Evolutionary conservation across 83 land plant species (phyloP).

Genomic region (Diphasiastrum complanatum): DNA sequence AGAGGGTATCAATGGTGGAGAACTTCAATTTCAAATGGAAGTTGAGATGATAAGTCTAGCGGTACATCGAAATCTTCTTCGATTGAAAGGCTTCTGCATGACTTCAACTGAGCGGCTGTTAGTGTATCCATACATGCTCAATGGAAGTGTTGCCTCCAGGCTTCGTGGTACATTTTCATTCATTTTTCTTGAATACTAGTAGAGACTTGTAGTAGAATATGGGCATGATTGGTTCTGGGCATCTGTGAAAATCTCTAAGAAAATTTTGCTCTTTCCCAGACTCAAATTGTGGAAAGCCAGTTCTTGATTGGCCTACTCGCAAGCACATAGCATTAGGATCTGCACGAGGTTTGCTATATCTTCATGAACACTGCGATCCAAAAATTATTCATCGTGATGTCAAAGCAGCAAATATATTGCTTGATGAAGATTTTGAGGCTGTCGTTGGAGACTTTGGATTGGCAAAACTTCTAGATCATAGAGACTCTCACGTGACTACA

Average conservation of each 20-base stretch:
- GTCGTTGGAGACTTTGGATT: slow-evolving; percentile 16
- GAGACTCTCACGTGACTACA: slow-evolving; percentile 14
- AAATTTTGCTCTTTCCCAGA: not conserved
- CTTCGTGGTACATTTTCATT: slow-evolving; percentile 7
- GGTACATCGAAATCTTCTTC: slow-evolving; percentile 14
- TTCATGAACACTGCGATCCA: slow-evolving; percentile 5
- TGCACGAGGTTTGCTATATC: not conserved
- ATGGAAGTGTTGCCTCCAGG: slow-evolving; percentile 11
- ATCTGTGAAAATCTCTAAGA: not conserved
- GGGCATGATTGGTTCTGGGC: not conserved
- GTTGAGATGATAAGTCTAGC: slow-evolving; percentile 18
- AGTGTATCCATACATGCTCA: slow-evolving; percentile 13
- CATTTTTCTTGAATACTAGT: not conserved
- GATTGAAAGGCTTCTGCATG: slow-evolving; percentile 18
- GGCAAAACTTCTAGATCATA: slow-evolving; percentile 14
- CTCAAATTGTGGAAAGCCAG: slow-evolving; percentile 6
- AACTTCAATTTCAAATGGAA: slow-evolving; percentile 12
- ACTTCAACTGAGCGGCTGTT: no score
- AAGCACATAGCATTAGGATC: not conserved
- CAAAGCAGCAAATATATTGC: no score
- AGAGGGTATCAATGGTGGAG: slow-evolving; percentile 11
- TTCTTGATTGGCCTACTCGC: no score
- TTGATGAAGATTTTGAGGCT: no score
- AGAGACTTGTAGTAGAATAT: no score
- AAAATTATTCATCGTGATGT: no score